phyloP scores from a whole-genome alignment of 345 rosid species.

The Citrus trifoliata region DNA sequence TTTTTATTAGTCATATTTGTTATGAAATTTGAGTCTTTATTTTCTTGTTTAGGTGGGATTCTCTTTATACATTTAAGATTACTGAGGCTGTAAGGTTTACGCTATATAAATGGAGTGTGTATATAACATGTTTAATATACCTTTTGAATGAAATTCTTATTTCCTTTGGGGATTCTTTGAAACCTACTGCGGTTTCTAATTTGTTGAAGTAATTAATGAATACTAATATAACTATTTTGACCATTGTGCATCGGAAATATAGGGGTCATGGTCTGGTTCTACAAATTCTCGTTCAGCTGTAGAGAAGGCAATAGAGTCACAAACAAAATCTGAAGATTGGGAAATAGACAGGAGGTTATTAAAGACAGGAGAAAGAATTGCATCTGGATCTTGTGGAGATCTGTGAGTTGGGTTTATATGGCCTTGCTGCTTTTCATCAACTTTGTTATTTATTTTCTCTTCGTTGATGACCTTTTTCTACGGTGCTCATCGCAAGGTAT shows the following conservation, averaged over 20 bases:
- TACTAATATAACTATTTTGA: conserved; percentile 1
- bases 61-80: too few relatives aligned
- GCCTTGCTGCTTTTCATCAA: conserved; percentile 6
- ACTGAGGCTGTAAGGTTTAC: too few relatives aligned
- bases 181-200: too few relatives aligned
- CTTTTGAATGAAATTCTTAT: too few relatives aligned
- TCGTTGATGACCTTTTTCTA: conserved; percentile 11
- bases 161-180: too few relatives aligned
- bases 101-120: too few relatives aligned
- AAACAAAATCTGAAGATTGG: conserved; percentile 34
- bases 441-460: conserved; percentile 5
- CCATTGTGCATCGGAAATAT: conserved; percentile 5
- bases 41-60: too few relatives aligned
- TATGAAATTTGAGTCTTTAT: too few relatives aligned
- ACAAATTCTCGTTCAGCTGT: conserved; percentile 33
- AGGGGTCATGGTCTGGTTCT: conserved; percentile 70
- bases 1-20: too few relatives aligned
- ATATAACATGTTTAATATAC: too few relatives aligned
- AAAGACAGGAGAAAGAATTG: conserved; percentile 60
- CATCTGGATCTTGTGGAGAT: conserved; percentile 71
- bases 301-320: conserved; percentile 28
- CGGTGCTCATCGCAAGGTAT: conserved; percentile 35
- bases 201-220: conserved; percentile 3
- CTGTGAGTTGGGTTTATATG: conserved; percentile 40
- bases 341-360: conserved; percentile 59